phyloP scores from a whole-genome alignment of 2,329 filamentous ascomycete species.

The Didymella pomorum region DNA sequence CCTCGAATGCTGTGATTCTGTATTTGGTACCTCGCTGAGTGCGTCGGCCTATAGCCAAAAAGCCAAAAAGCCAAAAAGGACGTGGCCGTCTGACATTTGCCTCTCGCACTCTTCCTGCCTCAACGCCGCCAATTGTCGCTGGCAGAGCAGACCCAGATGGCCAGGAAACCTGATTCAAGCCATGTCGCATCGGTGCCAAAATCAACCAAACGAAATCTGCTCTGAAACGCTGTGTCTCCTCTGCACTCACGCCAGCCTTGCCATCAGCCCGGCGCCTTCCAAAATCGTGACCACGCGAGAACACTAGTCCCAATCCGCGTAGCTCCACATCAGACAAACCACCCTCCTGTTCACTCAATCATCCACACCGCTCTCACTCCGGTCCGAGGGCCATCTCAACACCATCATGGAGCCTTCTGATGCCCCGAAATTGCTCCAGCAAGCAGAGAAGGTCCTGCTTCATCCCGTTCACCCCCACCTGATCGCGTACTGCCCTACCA shows the following conservation, averaged over 20 bases:
- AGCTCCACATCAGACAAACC: slow-evolving; percentile 13
- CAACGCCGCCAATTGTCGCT: too few relatives aligned
- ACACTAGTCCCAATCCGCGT: slow-evolving; percentile 12
- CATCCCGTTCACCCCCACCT: slow-evolving; percentile 63
- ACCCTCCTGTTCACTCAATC: not conserved
- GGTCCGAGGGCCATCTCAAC: slow-evolving; percentile 8
- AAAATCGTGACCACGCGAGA: slow-evolving; percentile 11
- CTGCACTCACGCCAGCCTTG: not conserved
- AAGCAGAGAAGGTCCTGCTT: slow-evolving; percentile 53
- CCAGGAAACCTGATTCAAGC: not conserved
- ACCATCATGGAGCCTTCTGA: slow-evolving; percentile 5
- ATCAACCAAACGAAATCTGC: not conserved
- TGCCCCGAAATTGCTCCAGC: slow-evolving; percentile 42
- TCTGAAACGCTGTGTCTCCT: not conserved
- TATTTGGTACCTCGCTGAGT: too few relatives aligned
- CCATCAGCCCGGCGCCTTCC: not conserved
- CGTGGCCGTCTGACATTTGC: too few relatives aligned
- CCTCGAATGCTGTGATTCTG: not conserved
- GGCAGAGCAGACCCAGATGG: not conserved
- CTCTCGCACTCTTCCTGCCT: too few relatives aligned
- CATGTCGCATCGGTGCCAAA: not conserved
- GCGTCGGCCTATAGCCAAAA: too few relatives aligned
- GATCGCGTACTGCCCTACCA: slow-evolving; percentile 80
- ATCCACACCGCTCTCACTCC: not conserved
- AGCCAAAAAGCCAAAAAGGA: too few relatives aligned